Evolutionary conservation across 1,284 basidiomycete genomes (phyloP), one percentile per base, ranked within the genome.

Genomic region (Cerioporus squamosus): DNA sequence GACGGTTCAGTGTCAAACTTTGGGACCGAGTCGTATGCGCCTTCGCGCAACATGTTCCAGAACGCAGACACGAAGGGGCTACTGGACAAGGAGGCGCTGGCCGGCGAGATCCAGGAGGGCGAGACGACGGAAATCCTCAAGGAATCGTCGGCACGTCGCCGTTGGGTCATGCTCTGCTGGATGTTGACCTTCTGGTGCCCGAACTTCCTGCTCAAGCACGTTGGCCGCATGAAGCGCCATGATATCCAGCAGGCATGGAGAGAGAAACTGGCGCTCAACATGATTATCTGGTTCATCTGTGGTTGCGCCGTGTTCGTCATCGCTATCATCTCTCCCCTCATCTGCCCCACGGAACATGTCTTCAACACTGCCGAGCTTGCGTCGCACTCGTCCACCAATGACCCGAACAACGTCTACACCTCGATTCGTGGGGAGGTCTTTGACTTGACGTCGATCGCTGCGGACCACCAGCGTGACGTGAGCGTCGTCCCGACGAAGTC

Each of bases 191-290:
- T 85, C 79, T 98, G 92, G 91, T 75, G 95, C 7, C 97, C 96
- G 0, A 88, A 83, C 22, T 83, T 84, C 14, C 74, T 90, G 51
- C 79, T 99, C 45, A 79, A 76, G 17, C 87, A 84, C 72, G 69
- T 94, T 54, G 93, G 93, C 1, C 84, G 93, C 22, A 95, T 99
- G 93, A 98, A 98, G 78, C 89, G 96, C 12, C 76, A 91, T 61
- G 97, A 99, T 69, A 84, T 99, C 42, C 88, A 92, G 44, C 95
- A 98, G 76, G 97, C 97, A 0, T 98, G 96, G 97, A 81, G 96
- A 66, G 97, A 99, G 77, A 99, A 98, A 78, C 81, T 99, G 1
- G 93, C 96, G 3, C 86, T 98, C 74, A 98, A 99, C 77, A 76
- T 97, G 61, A 83, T 98, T 75, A 98, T 99, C 70, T 98, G 96